These are phyloP conservation scores for Amyloporia xantha DNA, from an alignment of 768 basidiomycete genomes.

Conservation along the genomic window DNA sequence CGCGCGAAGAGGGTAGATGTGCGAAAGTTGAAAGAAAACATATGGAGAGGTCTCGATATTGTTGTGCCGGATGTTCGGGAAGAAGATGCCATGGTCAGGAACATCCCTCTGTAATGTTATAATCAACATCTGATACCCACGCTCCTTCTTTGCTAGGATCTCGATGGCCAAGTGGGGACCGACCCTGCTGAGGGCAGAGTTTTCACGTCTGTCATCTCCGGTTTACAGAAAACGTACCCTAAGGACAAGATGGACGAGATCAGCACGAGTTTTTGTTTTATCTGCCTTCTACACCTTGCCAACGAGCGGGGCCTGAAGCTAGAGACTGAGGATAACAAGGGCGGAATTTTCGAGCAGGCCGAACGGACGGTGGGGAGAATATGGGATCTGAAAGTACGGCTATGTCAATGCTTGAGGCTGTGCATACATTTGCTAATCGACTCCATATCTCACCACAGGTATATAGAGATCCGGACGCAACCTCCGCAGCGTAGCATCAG, in stretches of 20 bases:
- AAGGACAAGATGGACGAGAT: conserved; percentile 95
- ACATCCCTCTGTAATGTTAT: too few species aligned
- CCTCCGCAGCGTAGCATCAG: neutral
- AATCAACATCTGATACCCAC: neutral
- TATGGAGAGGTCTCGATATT: conserved; percentile 91
- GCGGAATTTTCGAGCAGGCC: conserved; percentile 31
- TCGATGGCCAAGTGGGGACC: conserved; percentile 46
- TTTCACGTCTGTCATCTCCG: conserved; percentile 78
- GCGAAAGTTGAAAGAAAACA: conserved; percentile 93
- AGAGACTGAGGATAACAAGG: conserved; percentile 38
- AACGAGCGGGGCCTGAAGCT: conserved; percentile 94
- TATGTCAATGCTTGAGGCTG: neutral
- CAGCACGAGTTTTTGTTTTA: conserved; percentile 99
- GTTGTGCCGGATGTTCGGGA: conserved; percentile 39
- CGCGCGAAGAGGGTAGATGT: conserved; percentile 96
- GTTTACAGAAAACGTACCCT: conserved; percentile 78
- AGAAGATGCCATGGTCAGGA: conserved; percentile 24
- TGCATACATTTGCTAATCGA: neutral
- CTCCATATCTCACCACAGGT: conserved; percentile 9
- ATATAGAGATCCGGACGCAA: conserved; percentile 20
- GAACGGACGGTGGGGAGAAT: conserved; percentile 59
- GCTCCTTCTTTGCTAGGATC: conserved; percentile 42
- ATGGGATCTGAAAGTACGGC: conserved; percentile 63
- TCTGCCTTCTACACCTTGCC: conserved; percentile 91
- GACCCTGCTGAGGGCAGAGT: conserved; percentile 60